phyloP scores from a whole-genome alignment of 257 asterid genomes.

The Solanum acaule region DNA sequence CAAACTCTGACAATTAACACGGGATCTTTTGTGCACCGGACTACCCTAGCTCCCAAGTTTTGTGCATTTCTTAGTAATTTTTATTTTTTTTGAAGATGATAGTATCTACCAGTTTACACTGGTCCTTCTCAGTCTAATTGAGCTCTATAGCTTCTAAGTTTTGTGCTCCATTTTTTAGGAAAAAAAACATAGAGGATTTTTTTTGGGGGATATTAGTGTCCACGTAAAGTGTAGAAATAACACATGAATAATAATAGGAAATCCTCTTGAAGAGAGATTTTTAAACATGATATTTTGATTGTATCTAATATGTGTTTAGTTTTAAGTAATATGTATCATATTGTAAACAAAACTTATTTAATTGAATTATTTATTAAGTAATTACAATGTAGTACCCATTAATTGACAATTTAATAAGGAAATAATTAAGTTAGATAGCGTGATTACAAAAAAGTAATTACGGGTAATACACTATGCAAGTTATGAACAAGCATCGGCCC shows the following conservation, averaged over 20 bases:
- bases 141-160: not conserved
- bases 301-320: not conserved
- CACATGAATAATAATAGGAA: not conserved
- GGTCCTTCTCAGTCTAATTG: not conserved
- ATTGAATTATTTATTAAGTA: not conserved
- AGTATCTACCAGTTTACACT: not conserved
- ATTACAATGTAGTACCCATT: not conserved
- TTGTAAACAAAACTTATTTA: not conserved
- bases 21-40: not conserved
- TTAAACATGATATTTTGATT: not conserved
- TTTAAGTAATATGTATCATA: not conserved
- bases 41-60: not conserved
- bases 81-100: not conserved
- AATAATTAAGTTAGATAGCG: not conserved
- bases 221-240: not conserved
- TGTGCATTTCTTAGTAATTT: not conserved
- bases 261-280: not conserved
- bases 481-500: no score
- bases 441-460: not conserved
- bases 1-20: not conserved
- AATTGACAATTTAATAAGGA: not conserved
- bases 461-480: no score
- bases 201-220: not conserved
- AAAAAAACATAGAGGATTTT: not conserved
- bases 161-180: not conserved